Base-by-base conservation (phyloP, 495 filamentous ascomycete genomes). In the Hypoxylon rickii region DNA sequence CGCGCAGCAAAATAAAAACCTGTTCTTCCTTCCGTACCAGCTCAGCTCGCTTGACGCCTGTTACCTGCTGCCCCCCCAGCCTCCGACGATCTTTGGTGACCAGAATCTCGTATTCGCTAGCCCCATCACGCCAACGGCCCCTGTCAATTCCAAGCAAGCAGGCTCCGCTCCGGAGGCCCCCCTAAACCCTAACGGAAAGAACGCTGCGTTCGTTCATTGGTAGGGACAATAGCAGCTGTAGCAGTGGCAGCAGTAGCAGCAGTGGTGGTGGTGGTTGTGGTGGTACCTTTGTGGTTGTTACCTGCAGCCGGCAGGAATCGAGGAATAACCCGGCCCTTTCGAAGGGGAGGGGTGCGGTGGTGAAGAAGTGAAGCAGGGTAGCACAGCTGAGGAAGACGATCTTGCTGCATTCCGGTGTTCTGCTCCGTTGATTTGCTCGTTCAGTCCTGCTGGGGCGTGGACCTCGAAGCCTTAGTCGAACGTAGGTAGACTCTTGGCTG, bases 41-140 rank as follows among this genome's bases (percentile, higher is more conserved):
- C 24, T 10, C 26, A 19, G 7, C 36, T 11, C 7, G 29, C 32
- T 42, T 44, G 39, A 48, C 43, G 40, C 59, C 45, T 58, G 48
- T 58, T 58, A 47, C 54, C 38, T 16, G 54, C 38, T 29, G 26
- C 52, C 60, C 47, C 60, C 47, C 50, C 54, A 55, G 50, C 60
- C 55, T 51, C 54, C 50, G 50, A 55, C 54, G 54, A 63, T 63
- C 49, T 54, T 55, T 59, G 49, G 55, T 63, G 49, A 63, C 60
- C 60, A 63, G 55, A 63, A 63, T 63, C 60, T 63, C 60, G 60
- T 63, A 63, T 63, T 63, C 60, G 60, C 60, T 63, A 63, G 60
- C 60, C 44, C 60, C 60, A 59, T 63, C 53, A 55, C 55, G 60
- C 60, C 60, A 63, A 55, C 34, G 8, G 60, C 60, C 60, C 60